Conservation (phyloP, 73 alveolate genomes). For the Effrenium voratum region DNA sequence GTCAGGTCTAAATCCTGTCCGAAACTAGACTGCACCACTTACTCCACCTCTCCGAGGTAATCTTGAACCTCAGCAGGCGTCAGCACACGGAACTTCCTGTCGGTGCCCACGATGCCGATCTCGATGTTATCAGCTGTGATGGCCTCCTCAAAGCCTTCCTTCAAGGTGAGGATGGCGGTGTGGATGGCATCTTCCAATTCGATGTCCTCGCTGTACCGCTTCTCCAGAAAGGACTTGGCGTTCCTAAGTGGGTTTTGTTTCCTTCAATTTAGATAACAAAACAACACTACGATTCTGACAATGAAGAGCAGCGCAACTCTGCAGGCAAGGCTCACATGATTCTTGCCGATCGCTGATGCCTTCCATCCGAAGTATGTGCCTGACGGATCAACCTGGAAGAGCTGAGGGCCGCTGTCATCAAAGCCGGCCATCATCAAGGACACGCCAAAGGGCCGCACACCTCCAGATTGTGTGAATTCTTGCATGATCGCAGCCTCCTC, state of each 20-base stretch:
- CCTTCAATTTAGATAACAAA: no score
- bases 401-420: conserved; percentile 97
- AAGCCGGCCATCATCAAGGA: conserved; percentile 97
- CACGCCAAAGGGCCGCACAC: conserved; percentile 98
- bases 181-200: conserved; percentile 98
- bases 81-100: conserved; percentile 95
- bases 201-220: conserved; percentile 97
- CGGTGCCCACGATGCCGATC: conserved; percentile 95
- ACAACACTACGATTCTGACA: no score
- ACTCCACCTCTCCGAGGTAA: conserved; percentile 93
- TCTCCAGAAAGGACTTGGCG: conserved; percentile 97
- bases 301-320: no score
- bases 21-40: conserved; percentile 36
- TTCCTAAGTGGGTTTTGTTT: no score
- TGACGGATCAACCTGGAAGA: conserved; percentile 97
- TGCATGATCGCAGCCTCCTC: conserved; percentile 97
- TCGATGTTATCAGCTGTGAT: conserved; percentile 96
- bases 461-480: conserved; percentile 98
- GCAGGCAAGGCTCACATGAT: no score
- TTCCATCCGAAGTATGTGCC: conserved; percentile 97
- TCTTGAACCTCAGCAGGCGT: conserved; percentile 95
- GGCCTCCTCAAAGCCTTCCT: conserved; percentile 96
- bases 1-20: conserved; percentile 72
- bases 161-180: conserved; percentile 96
- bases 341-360: conserved; percentile 97